phyloP scores from a whole-genome alignment of 2,329 filamentous ascomycete species.

The Cadophora luteo-olivacea region DNA sequence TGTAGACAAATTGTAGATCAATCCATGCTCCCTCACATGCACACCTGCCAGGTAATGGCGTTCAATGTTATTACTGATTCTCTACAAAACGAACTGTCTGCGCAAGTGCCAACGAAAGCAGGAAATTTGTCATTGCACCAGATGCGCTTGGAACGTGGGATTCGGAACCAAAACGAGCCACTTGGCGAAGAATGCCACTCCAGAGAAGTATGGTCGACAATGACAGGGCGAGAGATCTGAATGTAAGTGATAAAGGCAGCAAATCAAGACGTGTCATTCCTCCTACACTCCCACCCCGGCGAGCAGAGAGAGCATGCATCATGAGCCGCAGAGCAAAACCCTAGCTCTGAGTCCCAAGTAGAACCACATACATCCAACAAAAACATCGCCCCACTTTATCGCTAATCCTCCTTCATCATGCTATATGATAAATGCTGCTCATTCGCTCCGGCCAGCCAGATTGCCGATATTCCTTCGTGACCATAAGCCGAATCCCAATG shows the following conservation, averaged over 20 bases:
- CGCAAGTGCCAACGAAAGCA: neutral
- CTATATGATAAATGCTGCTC: neutral
- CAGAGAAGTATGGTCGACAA: neutral
- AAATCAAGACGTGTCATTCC: neutral
- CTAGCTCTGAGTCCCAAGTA: constrained; percentile 1
- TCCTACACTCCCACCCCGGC: neutral
- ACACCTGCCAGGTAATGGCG: too few relatives aligned
- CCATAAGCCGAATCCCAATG: neutral
- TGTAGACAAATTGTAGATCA: too few relatives aligned
- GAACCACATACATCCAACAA: constrained; percentile 10
- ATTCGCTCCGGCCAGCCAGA: neutral
- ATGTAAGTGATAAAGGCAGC: neutral
- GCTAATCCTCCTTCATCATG: neutral
- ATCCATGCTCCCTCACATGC: too few relatives aligned
- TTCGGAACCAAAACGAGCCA: neutral
- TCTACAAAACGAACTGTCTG: neutral
- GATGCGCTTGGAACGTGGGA: too few relatives aligned
- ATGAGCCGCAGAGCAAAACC: constrained; percentile 14
- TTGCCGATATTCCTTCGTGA: neutral
- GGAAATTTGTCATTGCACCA: neutral
- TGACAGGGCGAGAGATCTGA: neutral
- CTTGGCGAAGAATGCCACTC: neutral
- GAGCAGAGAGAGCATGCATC: neutral
- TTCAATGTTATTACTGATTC: too few relatives aligned
- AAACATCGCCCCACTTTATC: neutral